Evolutionary conservation across 148 eudicot species (phyloP), one percentile per base, ranked within the genome.

Genomic region (Fagopyrum tataricum): DNA sequence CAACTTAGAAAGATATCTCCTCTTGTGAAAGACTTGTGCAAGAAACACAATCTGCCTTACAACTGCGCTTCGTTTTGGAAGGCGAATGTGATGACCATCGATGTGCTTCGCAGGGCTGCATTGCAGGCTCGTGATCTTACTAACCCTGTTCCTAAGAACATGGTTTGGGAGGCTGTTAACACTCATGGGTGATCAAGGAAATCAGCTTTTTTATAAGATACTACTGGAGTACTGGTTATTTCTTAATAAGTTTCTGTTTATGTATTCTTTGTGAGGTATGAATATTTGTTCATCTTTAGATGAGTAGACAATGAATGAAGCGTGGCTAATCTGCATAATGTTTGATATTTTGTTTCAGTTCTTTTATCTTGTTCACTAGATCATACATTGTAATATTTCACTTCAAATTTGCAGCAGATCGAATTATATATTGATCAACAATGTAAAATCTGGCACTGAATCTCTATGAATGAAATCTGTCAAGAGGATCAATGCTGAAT

Each of bases 41-140:
- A 91, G 91, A 94, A 94, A 77, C 98, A 94, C 66, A 79, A 84
- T 51, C 48, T 94, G 82, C 98, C 98, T 69, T 91, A 94, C 73
- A 70, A 83, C 67, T 91, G 98, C 58, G 77, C 88, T 56, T 70
- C 95, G 0, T 94, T 86, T 79, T 88, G 77, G 76, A 90, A 94
- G 74, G 98, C 98, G 1, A 94, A 94, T 74, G 83, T 74, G 59
- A 72, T 49, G 71, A 94, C 98, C 0, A 49, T 94, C 4, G 86
- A 64, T 76, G 85, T 90, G 4, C 85, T 94, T 6, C 82, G 85
- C 71, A 76, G 76, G 3, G 98, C 98, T 1, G 98, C 98, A 1
- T 56, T 82, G 20, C 88, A 94, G 84, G 98, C 98, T 12, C 81
- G 86, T 10, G 84, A 80, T 71, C 67, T 87, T 4, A 41, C 89